phyloP scores from a whole-genome alignment of 2,329 filamentous ascomycete species.

The Monilinia fructicola region DNA sequence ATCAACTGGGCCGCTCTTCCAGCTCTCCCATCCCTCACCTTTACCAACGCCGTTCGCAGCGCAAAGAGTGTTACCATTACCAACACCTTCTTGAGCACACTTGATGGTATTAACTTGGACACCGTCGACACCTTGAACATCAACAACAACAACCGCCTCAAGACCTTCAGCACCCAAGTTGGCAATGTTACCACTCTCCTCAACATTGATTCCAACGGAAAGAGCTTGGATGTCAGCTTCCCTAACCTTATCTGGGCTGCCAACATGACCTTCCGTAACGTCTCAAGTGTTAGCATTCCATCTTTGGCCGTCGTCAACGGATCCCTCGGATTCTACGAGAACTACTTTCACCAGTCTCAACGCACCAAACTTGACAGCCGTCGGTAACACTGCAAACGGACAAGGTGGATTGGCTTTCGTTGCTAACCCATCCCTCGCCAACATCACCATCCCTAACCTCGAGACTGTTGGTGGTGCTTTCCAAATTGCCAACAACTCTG shows the following conservation, averaged over 20 bases:
- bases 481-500: constrained; percentile 87
- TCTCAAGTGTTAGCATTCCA: constrained; percentile 71
- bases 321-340: constrained; percentile 79
- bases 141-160: constrained; percentile 85
- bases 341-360: constrained; percentile 64
- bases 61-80: constrained; percentile 70
- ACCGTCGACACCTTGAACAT: constrained; percentile 74
- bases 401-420: constrained; percentile 61
- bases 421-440: constrained; percentile 62
- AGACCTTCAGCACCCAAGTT: constrained; percentile 73
- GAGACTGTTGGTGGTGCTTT: constrained; percentile 73
- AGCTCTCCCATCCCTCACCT: constrained; percentile 56
- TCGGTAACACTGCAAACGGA: constrained; percentile 44
- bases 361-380: constrained; percentile 69
- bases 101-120: constrained; percentile 78
- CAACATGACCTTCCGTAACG: constrained; percentile 81
- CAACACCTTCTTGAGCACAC: constrained; percentile 79
- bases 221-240: constrained; percentile 68
- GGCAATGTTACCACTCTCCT: constrained; percentile 70
- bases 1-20: constrained; percentile 75
- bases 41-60: constrained; percentile 61
- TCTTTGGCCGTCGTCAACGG: constrained; percentile 71
- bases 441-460: constrained; percentile 73
- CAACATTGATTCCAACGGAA: constrained; percentile 77
- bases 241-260: constrained; percentile 75